Evolutionary conservation across 345 rosid species (phyloP).

Genomic region (Bruguiera gymnorhiza): DNA sequence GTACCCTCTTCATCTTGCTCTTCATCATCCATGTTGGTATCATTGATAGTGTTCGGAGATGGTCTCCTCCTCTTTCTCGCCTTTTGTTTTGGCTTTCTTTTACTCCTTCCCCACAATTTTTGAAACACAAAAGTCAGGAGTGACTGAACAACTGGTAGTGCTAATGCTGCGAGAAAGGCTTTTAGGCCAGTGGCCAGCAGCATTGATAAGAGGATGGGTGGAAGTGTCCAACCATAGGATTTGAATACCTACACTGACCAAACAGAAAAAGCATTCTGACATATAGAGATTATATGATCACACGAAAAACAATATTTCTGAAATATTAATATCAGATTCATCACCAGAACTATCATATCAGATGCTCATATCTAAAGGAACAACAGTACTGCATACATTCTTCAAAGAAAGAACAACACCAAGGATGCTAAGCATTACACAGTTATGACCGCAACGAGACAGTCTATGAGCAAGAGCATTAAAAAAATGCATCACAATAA

Average conservation of each 20-base stretch:
- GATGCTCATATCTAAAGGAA: too few relatives aligned
- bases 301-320: not conserved
- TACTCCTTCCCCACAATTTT: slow-evolving; percentile 25
- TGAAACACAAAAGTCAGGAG: slow-evolving; percentile 28
- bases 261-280: slow-evolving; percentile 10
- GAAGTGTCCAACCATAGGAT: slow-evolving; percentile 59
- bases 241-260: slow-evolving; percentile 46
- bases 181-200: slow-evolving; percentile 55
- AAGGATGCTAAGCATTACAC: too few relatives aligned
- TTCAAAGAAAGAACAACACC: too few relatives aligned
- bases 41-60: slow-evolving; percentile 11
- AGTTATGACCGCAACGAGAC: too few relatives aligned
- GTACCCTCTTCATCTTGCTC: slow-evolving; percentile 17
- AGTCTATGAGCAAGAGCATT: too few relatives aligned
- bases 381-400: too few relatives aligned
- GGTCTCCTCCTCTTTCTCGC: slow-evolving; percentile 28
- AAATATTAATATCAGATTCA: too few relatives aligned
- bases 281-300: not conserved
- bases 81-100: slow-evolving; percentile 24
- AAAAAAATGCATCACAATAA: too few relatives aligned
- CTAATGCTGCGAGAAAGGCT: slow-evolving; percentile 45
- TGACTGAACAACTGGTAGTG: slow-evolving; percentile 40
- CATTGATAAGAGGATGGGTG: slow-evolving; percentile 36
- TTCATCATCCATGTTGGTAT: slow-evolving; percentile 22
- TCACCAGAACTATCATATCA: too few relatives aligned